These are phyloP conservation scores for Rugosomyces carneus DNA, from an alignment of 1,284 basidiomycete species.

Conservation along the genomic window DNA sequence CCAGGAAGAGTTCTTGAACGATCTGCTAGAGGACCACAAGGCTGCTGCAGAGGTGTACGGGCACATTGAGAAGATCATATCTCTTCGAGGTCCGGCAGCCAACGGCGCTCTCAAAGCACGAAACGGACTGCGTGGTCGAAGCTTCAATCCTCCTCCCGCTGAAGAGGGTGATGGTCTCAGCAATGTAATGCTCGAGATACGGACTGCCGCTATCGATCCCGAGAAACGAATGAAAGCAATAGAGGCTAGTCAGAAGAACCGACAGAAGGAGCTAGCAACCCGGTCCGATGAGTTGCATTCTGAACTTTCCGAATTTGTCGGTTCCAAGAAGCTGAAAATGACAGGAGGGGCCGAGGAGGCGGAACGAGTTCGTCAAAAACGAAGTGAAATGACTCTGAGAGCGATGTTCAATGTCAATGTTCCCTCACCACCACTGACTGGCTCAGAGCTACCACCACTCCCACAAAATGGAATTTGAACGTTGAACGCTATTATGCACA, in stretches of 20 bases:
- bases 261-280: constrained; percentile 68
- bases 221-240: constrained; percentile 85
- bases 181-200: constrained; percentile 84
- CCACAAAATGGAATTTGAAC: neutral
- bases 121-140: constrained; percentile 31
- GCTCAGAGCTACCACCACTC: constrained; percentile 16
- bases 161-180: constrained; percentile 65
- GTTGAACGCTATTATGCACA: neutral
- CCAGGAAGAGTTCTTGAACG: constrained; percentile 85
- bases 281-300: constrained; percentile 75
- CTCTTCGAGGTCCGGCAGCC: constrained; percentile 54
- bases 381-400: constrained; percentile 79
- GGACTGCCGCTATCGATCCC: constrained; percentile 76
- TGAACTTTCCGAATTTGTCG: constrained; percentile 81
- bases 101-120: constrained; percentile 22
- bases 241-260: constrained; percentile 73
- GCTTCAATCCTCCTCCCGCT: constrained; percentile 50
- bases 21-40: constrained; percentile 89
- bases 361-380: constrained; percentile 78
- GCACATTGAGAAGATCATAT: constrained; percentile 85
- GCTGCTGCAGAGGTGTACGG: constrained; percentile 80
- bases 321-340: constrained; percentile 82
- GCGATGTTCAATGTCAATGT: constrained; percentile 68
- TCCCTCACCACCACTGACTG: constrained; percentile 13
- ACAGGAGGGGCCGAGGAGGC: constrained; percentile 91